Evolutionary conservation across 192 early-diverging fungal species (phyloP).

Genomic region (Fimicolochytrium jonesii): DNA sequence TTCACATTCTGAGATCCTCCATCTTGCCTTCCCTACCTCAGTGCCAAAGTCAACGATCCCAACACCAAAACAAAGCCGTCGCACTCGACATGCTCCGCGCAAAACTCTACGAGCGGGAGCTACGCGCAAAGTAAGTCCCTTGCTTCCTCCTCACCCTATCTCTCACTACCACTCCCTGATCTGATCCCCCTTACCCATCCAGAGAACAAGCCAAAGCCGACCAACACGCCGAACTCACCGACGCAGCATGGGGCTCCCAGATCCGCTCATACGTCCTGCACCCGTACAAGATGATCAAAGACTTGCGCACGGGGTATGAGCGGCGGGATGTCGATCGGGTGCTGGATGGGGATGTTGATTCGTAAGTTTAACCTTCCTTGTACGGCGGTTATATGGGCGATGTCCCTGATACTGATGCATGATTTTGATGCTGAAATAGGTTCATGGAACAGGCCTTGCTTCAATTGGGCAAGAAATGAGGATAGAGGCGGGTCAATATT

Average conservation of each 20-base stretch:
- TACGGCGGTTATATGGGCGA: neutral
- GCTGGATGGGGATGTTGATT: conserved; percentile 50
- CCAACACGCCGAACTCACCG: conserved; percentile 26
- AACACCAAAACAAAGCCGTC: conserved; percentile 84
- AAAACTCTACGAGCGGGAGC: conserved; percentile 58
- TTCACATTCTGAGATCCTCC: too few relatives aligned
- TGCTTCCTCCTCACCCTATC: neutral
- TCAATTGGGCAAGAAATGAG: neutral
- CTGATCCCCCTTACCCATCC: neutral
- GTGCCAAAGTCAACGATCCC: conserved; percentile 88
- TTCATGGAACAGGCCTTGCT: neutral
- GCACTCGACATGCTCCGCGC: conserved; percentile 81
- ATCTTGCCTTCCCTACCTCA: too few relatives aligned
- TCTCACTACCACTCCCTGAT: neutral
- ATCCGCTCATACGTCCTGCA: conserved; percentile 58
- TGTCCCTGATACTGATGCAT: neutral
- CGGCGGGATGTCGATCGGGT: conserved; percentile 42
- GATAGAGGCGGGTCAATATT: too few relatives aligned
- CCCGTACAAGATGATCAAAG: conserved; percentile 63
- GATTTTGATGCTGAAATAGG: neutral
- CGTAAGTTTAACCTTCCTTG: conserved; percentile 4
- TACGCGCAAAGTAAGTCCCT: conserved; percentile 31
- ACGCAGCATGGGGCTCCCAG: conserved; percentile 57
- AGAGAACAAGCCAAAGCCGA: conserved; percentile 40
- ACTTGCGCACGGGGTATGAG: conserved; percentile 46